Percentiles rank a stretch among this genome's conserved stretches.
These are phyloP conservation scores for Pisolithus thermaeus DNA, from an alignment of 1,284 basidiomycete species.

Conservation along the genomic window DNA sequence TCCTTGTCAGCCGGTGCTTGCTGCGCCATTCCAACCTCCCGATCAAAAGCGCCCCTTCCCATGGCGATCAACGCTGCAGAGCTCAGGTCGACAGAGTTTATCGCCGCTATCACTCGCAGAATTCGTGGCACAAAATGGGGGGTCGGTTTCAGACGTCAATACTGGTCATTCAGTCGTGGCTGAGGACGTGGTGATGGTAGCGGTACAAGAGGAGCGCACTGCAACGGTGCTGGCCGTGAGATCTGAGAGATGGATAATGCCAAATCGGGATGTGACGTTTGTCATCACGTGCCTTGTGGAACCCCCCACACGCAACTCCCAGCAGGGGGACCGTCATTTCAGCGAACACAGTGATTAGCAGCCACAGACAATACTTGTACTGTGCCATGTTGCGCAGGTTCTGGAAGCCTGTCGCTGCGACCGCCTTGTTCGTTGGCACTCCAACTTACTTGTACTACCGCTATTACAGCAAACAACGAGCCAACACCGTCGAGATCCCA, in stretches of 20 bases:
- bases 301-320: too few species aligned
- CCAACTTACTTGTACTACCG: constrained; percentile 41
- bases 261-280: constrained; percentile 17
- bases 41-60: neutral
- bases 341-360: too few species aligned
- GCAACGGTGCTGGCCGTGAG: too few species aligned
- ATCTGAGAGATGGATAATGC: constrained; percentile 5
- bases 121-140: neutral
- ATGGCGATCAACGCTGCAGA: constrained; percentile 5
- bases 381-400: constrained; percentile 50
- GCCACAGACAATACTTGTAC: neutral
- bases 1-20: neutral
- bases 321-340: too few species aligned
- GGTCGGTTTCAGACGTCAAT: constrained; percentile 3
- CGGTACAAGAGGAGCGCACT: constrained; percentile 11
- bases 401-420: constrained; percentile 52
- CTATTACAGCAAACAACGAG: constrained; percentile 19
- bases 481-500: constrained; percentile 48
- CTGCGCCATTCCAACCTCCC: constrained; percentile 1
- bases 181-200: constrained; percentile 23
- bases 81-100: constrained; percentile 6
- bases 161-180: neutral
- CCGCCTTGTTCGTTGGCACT: constrained; percentile 35
- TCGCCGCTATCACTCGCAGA: neutral
- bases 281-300: neutral